Evolutionary conservation across 2,329 filamentous ascomycete genomes (phyloP), one percentile per base, ranked within the genome.

Genomic region (Ophioceras dolichostomum): DNA sequence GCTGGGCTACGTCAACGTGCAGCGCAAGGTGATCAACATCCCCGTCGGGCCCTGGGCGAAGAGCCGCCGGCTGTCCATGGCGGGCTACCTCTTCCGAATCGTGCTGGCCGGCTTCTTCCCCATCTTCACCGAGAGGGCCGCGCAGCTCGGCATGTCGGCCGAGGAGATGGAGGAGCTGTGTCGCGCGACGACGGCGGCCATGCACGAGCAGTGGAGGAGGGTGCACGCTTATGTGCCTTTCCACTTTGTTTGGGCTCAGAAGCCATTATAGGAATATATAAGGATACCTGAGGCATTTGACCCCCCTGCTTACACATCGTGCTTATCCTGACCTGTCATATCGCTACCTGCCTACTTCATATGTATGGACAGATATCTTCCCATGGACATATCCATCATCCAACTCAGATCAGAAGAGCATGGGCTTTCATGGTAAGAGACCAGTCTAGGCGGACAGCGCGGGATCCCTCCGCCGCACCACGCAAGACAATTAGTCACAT

Each of bases 41-140:
- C 65, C 66, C 12, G 53, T 68, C 22, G 65, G 64, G 4, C 53
- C 57, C 9, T 70, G 66, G 67, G 49, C 64, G 12, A 51, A 49
- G 24, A 61, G 66, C 38, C 45, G 41, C 19, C 55, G 46, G 12
- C 55, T 60, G 17, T 53, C 56, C 13, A 46, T 66, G 2, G 65
- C 66, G 1, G 48, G 59, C 12, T 58, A 64, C 39, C 57, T 64
- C 37, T 57, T 62, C 49, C 57, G 59, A 37, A 52, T 57, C 28
- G 53, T 59, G 13, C 44, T 67, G 5, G 39, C 47, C 21, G 60
- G 64, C 19, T 53, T 62, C 12, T 52, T 67, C 2, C 53, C 50
- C 2, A 58, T 57, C 3, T 52, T 66, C 43, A 55, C 58, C 1
- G 52, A 57, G 5, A 61, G 62, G 37, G 63, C 65, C 1, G 45